Percentiles rank a stretch among this genome's conserved stretches.
Conservation (phyloP, 179 eudicot species). For the Beta corolliflora region DNA sequence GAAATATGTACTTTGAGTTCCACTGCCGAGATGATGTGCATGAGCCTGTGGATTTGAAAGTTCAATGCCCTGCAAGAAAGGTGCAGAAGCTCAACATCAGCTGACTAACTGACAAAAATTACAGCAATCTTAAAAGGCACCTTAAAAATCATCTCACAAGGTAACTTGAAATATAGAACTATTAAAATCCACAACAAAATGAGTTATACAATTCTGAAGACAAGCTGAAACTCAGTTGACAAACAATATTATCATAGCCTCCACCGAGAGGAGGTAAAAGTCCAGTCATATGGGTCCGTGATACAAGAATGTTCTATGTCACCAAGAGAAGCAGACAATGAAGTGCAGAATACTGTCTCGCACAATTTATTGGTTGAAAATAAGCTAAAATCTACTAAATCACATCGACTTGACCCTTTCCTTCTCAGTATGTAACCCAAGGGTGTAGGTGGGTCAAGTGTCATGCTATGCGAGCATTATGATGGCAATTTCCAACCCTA, state of each 20-base stretch:
- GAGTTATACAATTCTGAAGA: neutral
- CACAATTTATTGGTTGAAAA: neutral
- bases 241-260: neutral
- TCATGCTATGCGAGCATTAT: neutral
- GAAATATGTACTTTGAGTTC: conserved; percentile 95
- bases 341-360: neutral
- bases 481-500: neutral
- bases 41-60: conserved; percentile 91
- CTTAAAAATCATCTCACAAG: neutral
- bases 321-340: neutral
- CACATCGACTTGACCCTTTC: neutral
- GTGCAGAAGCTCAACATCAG: conserved; percentile 17
- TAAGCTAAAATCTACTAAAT: neutral
- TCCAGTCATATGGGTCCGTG: neutral
- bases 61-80: conserved; percentile 77
- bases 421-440: neutral
- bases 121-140: neutral
- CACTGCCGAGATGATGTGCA: conserved; percentile 86
- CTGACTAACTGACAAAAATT: neutral
- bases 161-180: neutral
- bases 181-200: neutral
- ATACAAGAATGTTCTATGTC: neutral
- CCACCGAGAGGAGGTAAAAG: no score
- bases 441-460: neutral
- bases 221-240: neutral